Base-by-base conservation (phyloP, 768 basidiomycete species). In the Mycena polygramma region DNA sequence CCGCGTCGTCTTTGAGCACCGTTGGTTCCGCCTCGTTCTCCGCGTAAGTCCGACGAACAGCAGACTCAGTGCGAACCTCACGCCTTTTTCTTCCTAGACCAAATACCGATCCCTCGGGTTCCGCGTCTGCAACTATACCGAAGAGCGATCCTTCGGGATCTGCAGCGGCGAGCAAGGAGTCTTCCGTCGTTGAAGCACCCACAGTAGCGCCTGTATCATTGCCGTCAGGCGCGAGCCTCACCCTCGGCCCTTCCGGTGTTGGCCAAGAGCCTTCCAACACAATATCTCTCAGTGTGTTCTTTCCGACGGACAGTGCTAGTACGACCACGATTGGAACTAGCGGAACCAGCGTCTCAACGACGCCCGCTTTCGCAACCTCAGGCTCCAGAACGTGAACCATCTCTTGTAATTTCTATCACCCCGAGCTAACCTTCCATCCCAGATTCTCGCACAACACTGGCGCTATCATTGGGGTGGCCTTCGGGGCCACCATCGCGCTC, bases 371-470 rank as follows among this genome's bases (percentile, higher is more conserved):
- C 17, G 46, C 68, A 4, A 58, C 68, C n/a, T 39, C 66, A 11
- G 26, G 24, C 19, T 48, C 68, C 17, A 41, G 60, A 52, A 63
- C 68, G 68, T 69, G 35, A 45, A 55, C 51, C 11, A 2, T 41
- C 36, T 20, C 9, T 39, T 57, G 20, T 51, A 51, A 20, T 37
- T 24, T 5, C 22, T 30, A 19, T 22, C 1, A 48, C 7, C 20
- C 10, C 17, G 46, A 49, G 10, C 58, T 15, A 35, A 53, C 19
- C 46, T 46, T 35, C 20, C 2, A 2, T 19, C 7, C n/a, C 46
- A 83, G 83, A 35, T 82, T 84, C 62, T 76, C 80, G 1, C 77
- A 75, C 22, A 81, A 83, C 59, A 83, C 82, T 4, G 81, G 79
- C 14, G 84, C 80, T 13, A 81, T 84, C 46, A 78, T 84, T 20